Percentiles rank a stretch among this genome's conserved stretches.
phyloP scores from a whole-genome alignment of 129 eudicot species.

The Scalesia atractyloides region DNA sequence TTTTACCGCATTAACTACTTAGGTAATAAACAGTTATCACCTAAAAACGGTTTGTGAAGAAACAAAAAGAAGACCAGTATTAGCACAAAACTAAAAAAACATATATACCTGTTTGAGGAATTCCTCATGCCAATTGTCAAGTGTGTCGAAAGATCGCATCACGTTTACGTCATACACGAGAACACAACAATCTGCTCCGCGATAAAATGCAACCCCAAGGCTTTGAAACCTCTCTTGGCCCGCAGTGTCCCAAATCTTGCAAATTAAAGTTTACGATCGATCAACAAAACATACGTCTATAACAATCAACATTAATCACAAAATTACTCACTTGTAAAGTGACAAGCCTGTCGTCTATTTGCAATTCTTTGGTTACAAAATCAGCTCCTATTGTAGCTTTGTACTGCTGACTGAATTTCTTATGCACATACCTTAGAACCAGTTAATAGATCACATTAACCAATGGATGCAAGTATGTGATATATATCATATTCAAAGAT shows the following conservation, averaged over 20 bases:
- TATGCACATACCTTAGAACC: conserved; percentile 77
- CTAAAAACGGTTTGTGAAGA: background rate
- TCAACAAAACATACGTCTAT: conserved; percentile 4
- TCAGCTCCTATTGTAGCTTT: conserved; percentile 99
- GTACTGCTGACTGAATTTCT: conserved; percentile 95
- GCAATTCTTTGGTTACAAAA: conserved; percentile 93
- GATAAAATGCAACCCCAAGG: conserved; percentile 94
- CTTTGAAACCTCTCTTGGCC: conserved; percentile 98
- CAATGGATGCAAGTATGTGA: conserved; percentile 4
- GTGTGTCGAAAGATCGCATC: conserved; percentile 78
- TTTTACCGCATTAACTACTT: no score
- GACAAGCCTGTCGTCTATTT: conserved; percentile 88
- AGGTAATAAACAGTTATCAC: no score
- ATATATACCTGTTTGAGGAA: conserved; percentile 78
- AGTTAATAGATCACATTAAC: conserved; percentile 38
- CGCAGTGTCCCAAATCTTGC: conserved; percentile 97
- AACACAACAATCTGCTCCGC: conserved; percentile 97
- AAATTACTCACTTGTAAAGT: conserved; percentile 75
- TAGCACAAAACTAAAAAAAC: background rate
- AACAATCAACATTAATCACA: background rate
- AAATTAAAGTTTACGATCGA: conserved; percentile 7
- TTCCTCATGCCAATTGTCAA: conserved; percentile 93
- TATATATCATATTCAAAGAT: background rate
- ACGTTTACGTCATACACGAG: conserved; percentile 31
- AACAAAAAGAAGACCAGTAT: background rate